A percentile compares a stretch with the other conserved stretches of the same genome.
Conservation (phyloP, 1,284 basidiomycete species). For the Nidula niveotomentosa region DNA sequence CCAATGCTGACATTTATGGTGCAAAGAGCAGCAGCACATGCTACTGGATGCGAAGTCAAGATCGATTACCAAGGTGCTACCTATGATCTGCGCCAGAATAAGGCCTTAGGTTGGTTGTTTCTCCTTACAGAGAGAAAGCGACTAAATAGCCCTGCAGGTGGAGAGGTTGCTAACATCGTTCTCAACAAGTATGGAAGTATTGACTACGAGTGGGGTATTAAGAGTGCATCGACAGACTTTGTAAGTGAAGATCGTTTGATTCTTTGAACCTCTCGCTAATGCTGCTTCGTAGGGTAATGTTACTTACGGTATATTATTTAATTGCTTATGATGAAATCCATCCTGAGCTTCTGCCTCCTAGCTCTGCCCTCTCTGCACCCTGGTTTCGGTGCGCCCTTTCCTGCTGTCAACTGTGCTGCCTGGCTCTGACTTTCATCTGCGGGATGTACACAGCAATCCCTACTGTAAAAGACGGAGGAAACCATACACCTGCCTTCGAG, state of each 20-base stretch:
- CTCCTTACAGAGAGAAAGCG: not conserved
- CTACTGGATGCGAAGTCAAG: slow-evolving; percentile 67
- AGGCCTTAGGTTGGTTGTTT: slow-evolving; percentile 43
- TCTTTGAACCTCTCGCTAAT: not conserved
- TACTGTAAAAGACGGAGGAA: slow-evolving; percentile 54
- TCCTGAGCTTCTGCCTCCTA: slow-evolving; percentile 4
- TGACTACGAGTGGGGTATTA: slow-evolving; percentile 54
- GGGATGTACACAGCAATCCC: slow-evolving; percentile 43
- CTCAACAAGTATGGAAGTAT: slow-evolving; percentile 52
- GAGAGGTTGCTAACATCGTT: slow-evolving; percentile 55
- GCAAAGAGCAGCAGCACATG: slow-evolving; percentile 63
- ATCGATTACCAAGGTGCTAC: slow-evolving; percentile 38
- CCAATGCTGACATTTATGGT: not conserved
- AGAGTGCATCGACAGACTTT: slow-evolving; percentile 71
- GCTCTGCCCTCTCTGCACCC: slow-evolving; percentile 28
- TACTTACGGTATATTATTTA: slow-evolving; percentile 43
- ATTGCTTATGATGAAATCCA: not conserved
- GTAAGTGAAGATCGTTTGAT: slow-evolving; percentile 34
- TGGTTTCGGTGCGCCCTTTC: slow-evolving; percentile 21
- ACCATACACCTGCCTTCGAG: slow-evolving; percentile 63
- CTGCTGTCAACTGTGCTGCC: not conserved
- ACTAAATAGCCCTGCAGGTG: slow-evolving; percentile 29
- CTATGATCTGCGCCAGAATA: slow-evolving; percentile 68
- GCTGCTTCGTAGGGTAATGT: slow-evolving; percentile 52
- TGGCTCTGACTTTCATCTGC: not conserved